phyloP scores from a whole-genome alignment of 495 filamentous ascomycete genomes.

The Evernia prunastri region DNA sequence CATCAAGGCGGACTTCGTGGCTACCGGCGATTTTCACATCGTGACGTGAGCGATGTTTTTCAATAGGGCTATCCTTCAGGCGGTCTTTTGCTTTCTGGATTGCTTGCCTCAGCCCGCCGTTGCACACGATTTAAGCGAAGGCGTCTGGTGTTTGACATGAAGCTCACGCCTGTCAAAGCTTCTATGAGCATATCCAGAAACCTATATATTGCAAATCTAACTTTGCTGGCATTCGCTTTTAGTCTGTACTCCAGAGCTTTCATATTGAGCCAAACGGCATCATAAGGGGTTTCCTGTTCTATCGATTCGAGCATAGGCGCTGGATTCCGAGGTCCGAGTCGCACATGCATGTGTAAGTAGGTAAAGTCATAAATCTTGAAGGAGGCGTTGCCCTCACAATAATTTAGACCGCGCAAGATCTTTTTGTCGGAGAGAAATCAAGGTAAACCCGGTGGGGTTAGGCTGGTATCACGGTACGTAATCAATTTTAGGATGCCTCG shows the following conservation, averaged over 20 bases:
- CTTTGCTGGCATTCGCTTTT: not conserved
- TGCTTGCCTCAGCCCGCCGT: conserved; percentile 1
- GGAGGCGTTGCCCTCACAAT: too few species aligned
- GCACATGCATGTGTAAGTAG: too few species aligned
- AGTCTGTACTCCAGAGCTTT: not conserved
- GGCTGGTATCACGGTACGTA: too few species aligned
- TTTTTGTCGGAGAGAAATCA: too few species aligned
- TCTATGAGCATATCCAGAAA: not conserved
- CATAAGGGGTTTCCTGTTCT: not conserved
- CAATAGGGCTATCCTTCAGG: not conserved
- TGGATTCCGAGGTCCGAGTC: too few species aligned
- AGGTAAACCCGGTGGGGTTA: too few species aligned
- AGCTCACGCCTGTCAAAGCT: conserved; percentile 1
- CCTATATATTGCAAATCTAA: not conserved
- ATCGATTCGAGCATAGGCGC: too few species aligned
- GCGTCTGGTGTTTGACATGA: conserved; percentile 16
- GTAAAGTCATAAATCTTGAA: too few species aligned
- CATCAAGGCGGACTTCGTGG: conserved; percentile 30
- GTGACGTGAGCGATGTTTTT: conserved; percentile 1
- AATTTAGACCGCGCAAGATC: too few species aligned
- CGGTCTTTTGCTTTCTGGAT: not conserved
- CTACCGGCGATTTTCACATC: conserved; percentile 31
- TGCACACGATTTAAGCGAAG: conserved; percentile 20
- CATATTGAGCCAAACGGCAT: not conserved
- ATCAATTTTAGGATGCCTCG: too few species aligned